Evolutionary conservation across 2,329 filamentous ascomycete species (phyloP), one percentile per base, ranked within the genome.

Genomic region (Monascus ruber): DNA sequence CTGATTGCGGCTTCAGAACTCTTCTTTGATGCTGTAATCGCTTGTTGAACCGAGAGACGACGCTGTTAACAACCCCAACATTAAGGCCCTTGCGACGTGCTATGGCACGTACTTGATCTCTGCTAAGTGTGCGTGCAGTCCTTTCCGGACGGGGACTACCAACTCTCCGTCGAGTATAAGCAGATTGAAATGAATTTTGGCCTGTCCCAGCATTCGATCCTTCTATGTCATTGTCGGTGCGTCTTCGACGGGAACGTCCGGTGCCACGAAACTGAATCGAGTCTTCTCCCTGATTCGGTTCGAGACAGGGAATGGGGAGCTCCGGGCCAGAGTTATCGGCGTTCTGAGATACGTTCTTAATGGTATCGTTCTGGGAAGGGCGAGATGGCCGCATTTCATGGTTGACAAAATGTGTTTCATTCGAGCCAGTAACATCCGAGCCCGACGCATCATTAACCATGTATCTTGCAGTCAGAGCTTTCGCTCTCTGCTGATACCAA

Each of bases 401-500:
- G 17, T 31, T n/a, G 17, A 39, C 9, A n/a, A 31, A 6, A 4
- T 26, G 24, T 33, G 28, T 24, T 9, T 37, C 37, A 5, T 9
- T 17, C 7, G 33, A 24, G 17, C 10, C 34, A 25, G 37, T 7
- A 8, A 6, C 37, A 39, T 41, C 46, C 31, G 42, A 33, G 25
- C 36, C 40, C 8, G 41, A 33, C 11, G 43, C 45, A 49, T 49
- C n/a, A 26, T 44, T 36, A 24, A 31, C 26, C 10, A 46, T 10
- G 38, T 34, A 31, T 38, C 44, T 45, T 34, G 45, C 17, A 27
- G 34, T 8, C 27, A 29, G 26, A 34, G 38, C 7, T 25, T 25
- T 34, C 31, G 35, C 40, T 35, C 42, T 50, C 39, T 44, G 42
- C 34, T 47, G 51, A 50, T 46, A 43, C 47, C 47, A 52, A 38